Evolutionary conservation across 495 filamentous ascomycete species (phyloP), one percentile per base, ranked within the genome.

Genomic region (Saxophila tyrrhenica): DNA sequence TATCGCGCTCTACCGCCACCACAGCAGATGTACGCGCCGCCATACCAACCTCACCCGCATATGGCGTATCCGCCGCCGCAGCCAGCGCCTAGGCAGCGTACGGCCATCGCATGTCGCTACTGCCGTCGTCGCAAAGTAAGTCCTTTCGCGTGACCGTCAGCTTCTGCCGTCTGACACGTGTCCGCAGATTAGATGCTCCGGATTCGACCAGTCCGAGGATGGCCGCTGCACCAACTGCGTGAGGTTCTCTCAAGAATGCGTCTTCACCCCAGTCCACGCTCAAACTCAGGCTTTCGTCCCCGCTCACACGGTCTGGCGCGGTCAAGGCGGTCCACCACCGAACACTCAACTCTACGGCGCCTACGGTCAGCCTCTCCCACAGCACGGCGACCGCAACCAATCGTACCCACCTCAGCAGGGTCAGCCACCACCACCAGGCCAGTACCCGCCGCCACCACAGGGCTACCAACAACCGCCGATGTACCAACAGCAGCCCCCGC

Each of bases 241-340:
- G 50, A 78, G 86, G 43, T 90, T 90, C 69, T 82, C 84, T 53
- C 86, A 89, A 67, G 84, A 89, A 65, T 90, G 86, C 70, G 81
- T 90, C 70, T 90, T 90, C 71, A 89, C 85, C 2, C 86, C 86
- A 0, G 86, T 90, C 22, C 87, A 84, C 8, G 85, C 85, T 2
- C 86, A 90, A 67, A 78, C 86, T 23, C 86, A 89, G 67, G 86
- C 86, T 9, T 89, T 90, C 64, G 86, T 89, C 25, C 86, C 86
- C 7, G 86, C 85, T 21, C 86, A 89, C 63, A 78, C 83, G 20
- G 81, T 78, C 59, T 71, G 61, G 63, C 70, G 58, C 53, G 65
- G 59, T 21, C 59, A 62, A 25, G 60, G 56, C 56, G 65, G 65
- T 67, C 59, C 66, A 50, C 62, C 65, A 48, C 58, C 55, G 11